phyloP scores from a whole-genome alignment of 768 basidiomycete species.

The Tricholoma terreum region DNA sequence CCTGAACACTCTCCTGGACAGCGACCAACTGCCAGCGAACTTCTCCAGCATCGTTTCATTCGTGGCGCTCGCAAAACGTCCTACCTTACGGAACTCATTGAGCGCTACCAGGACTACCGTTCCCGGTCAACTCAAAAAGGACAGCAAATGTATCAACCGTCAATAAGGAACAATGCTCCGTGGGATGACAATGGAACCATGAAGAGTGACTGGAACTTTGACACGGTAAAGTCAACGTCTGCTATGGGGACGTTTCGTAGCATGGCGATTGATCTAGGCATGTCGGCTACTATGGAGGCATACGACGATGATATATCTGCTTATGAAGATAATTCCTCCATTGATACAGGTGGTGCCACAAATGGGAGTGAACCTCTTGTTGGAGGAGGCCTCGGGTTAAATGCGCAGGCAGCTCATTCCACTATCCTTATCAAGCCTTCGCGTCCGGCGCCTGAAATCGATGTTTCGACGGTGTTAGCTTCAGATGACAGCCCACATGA shows the following conservation, averaged over 20 bases:
- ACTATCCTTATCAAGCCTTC: conserved; percentile 65
- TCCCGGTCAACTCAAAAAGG: conserved; percentile 57
- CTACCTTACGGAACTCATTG: conserved; percentile 82
- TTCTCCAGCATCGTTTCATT: conserved; percentile 93
- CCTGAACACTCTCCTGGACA: conserved; percentile 30
- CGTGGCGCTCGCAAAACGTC: conserved; percentile 78
- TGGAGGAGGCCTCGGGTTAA: conserved; percentile 43
- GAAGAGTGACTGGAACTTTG: conserved; percentile 95
- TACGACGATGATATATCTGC: conserved; percentile 54
- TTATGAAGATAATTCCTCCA: conserved; percentile 40
- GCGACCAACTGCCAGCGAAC: conserved; percentile 89
- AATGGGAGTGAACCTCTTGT: conserved; percentile 57
- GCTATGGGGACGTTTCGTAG: conserved; percentile 78
- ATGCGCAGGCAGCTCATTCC: conserved; percentile 58
- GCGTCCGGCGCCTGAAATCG: conserved; percentile 38
- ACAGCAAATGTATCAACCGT: conserved; percentile 51
- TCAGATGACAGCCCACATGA: conserved; percentile 33
- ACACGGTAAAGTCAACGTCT: conserved; percentile 69
- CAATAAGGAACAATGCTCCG: conserved; percentile 52
- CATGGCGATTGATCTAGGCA: conserved; percentile 61
- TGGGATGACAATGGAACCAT: conserved; percentile 78
- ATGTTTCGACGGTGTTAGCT: conserved; percentile 38
- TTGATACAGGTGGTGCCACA: conserved; percentile 62
- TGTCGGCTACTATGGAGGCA: conserved; percentile 53
- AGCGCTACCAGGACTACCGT: conserved; percentile 80